Conservation (phyloP, 2,329 filamentous ascomycete genomes). For the Ascocoryne sarcoides region DNA sequence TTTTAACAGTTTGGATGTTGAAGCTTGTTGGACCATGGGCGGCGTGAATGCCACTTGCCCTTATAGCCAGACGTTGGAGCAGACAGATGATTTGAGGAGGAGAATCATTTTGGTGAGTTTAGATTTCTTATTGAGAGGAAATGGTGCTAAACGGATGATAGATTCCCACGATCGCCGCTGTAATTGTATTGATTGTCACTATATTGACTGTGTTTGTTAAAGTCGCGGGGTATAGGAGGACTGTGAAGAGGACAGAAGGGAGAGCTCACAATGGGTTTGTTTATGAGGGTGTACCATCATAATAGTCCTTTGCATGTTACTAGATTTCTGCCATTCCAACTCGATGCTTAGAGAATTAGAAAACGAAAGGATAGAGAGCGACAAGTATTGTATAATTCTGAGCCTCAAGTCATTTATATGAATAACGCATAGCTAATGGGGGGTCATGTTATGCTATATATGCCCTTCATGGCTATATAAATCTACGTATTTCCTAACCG, state of each 20-base stretch:
- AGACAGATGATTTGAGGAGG: conserved; percentile 32
- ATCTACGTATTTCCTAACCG: too few relatives aligned
- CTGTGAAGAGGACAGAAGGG: conserved; percentile 42
- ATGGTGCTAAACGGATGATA: too few relatives aligned
- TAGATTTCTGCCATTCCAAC: too few relatives aligned
- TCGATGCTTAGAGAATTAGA: too few relatives aligned
- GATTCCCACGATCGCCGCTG: conserved; percentile 51
- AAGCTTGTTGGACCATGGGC: conserved; percentile 52
- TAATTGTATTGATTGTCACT: conserved; percentile 53
- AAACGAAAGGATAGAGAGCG: too few relatives aligned
- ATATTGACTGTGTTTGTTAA: conserved; percentile 55
- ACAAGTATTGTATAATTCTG: too few relatives aligned
- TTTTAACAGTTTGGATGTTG: conserved; percentile 48
- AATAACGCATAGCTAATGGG: too few relatives aligned
- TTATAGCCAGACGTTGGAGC: conserved; percentile 35
- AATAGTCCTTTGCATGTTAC: too few relatives aligned
- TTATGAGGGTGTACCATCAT: conserved; percentile 55
- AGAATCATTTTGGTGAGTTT: conserved; percentile 35
- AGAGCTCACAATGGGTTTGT: conserved; percentile 45
- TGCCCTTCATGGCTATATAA: too few relatives aligned
- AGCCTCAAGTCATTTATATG: too few relatives aligned
- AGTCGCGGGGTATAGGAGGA: conserved; percentile 51
- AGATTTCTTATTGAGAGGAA: too few relatives aligned
- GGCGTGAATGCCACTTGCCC: conserved; percentile 48
- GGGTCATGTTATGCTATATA: too few relatives aligned